Evolutionary conservation across 768 basidiomycete genomes (phyloP), one percentile per base, ranked within the genome.

Genomic region (Termitomyces sp.): DNA sequence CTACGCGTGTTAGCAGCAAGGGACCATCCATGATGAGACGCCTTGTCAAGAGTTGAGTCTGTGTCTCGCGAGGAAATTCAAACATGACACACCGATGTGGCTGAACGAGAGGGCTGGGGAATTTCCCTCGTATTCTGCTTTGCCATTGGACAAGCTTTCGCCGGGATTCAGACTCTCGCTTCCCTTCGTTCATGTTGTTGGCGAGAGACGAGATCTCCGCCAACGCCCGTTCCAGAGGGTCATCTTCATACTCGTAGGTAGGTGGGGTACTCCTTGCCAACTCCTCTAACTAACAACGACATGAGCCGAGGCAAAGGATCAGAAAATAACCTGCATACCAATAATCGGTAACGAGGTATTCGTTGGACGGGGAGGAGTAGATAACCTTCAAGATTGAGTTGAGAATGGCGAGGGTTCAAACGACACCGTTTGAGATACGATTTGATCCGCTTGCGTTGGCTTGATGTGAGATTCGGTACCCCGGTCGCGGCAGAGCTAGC

Each of bases 161-260:
- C 21, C 97, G 80, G 1, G 91, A 94, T 72, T 99, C 97, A 2
- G 93, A 82, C 63, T 98, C 95, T 1, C 97, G 85, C 70, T 98
- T 98, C 60, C 94, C 93, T 73, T 99, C 97, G 70, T 99, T 99
- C 91, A 99, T 97, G 65, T 91, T 90, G 50, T 84, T 91, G 3
- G 97, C 94, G 50, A 98, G 73, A 12, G 83, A 83, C 1, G 94
- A 84, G 62, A 98, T 97, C 72, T 96, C 92, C 19, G 84, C 76
- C 44, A 97, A 71, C 6, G 95, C 95, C 55, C 83, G 84, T 62
- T 93, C 91, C 53, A 99, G 76, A 26, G 91, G 84, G 66, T 95
- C 91, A 60, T 89, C 89, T 68, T 84, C 75, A 60, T 83, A 86
- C 46, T 91, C 85, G 47, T 83, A 79, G 43, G 77, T 74, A 19